Base-by-base conservation (phyloP, 129 eudicot genomes). In the Arctium minus region DNA sequence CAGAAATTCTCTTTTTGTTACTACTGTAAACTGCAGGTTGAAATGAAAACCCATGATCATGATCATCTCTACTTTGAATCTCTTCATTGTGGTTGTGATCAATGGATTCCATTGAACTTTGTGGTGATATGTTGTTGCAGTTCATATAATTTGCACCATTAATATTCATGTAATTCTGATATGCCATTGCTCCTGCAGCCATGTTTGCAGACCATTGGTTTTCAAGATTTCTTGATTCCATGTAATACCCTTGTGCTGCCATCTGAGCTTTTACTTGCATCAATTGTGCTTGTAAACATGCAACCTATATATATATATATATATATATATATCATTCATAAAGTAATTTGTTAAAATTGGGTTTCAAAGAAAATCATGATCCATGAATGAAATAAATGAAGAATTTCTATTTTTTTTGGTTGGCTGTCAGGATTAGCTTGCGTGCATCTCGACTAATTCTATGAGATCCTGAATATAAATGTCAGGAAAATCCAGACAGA, bases 211-310 rank as follows among this genome's bases (percentile, higher is more conserved):
- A 27, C 92, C 93, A 88, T 60, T 87, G 89, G 73, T 56, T 85
- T 73, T 88, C 92, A 71, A 50, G 39, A 73, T 72, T 89, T 81
- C 91, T 88, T 77, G 93, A 75, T n/a, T 88, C 89, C 29, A 85
- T 77, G 64, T 73, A 22, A 22, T 22, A 73, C 30, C 88, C 73
- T 74, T 76, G 84, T 82, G 88, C 92, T 10, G 92, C 92, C 81
- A 96, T 40, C 78, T 91, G 97, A 33, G 97, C 86, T 81, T 89
- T 96, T 17, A 75, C 91, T 88, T 96, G 98, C 97, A 93, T 90
- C 79, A 96, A 42, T 82, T 96, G 99, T n/a, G 97, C 91, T 91
- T 96, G 99, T 84, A 96, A 88, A 77, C 86, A 90, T 74, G 99
- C 88, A 85, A 96, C 99, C 99, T 96, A 64, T 17, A 81, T n/a